Evolutionary conservation across 2,329 filamentous ascomycete genomes (phyloP).

Genomic region (Hortaea werneckii): DNA sequence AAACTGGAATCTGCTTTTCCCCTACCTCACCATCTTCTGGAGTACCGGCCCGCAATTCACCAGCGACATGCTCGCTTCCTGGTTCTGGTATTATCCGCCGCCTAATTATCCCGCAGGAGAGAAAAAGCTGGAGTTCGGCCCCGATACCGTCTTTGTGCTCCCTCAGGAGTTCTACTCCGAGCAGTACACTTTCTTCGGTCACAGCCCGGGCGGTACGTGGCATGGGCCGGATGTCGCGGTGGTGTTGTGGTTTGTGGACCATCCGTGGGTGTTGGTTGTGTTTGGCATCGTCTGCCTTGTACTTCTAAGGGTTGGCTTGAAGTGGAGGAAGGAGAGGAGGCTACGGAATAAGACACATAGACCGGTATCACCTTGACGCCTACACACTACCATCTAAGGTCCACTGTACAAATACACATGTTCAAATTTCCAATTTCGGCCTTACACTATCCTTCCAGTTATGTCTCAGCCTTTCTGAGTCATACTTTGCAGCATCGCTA

Average conservation of each 20-base stretch:
- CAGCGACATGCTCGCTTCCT: background rate
- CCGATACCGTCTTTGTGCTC: background rate
- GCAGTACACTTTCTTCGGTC: background rate
- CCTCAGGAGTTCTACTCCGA: background rate
- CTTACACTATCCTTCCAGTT: too few relatives aligned
- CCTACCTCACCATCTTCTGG: background rate
- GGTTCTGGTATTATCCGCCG: background rate
- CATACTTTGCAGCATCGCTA: too few relatives aligned
- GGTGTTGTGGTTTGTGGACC: background rate
- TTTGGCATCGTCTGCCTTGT: too few relatives aligned
- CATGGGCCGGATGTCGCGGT: background rate
- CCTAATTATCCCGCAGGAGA: background rate
- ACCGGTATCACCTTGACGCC: too few relatives aligned
- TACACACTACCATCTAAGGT: too few relatives aligned
- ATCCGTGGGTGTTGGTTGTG: background rate
- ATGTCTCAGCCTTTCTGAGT: too few relatives aligned
- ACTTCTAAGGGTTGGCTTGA: too few relatives aligned
- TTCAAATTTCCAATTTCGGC: too few relatives aligned
- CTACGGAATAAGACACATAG: too few relatives aligned
- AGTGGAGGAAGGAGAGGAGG: too few relatives aligned
- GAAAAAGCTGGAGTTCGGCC: background rate
- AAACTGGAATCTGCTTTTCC: background rate
- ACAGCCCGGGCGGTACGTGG: background rate
- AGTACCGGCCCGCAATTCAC: background rate
- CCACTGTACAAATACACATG: too few relatives aligned